These are phyloP conservation scores for Botrytis porri DNA, from an alignment of 2,329 filamentous ascomycete genomes.

Conservation along the genomic window DNA sequence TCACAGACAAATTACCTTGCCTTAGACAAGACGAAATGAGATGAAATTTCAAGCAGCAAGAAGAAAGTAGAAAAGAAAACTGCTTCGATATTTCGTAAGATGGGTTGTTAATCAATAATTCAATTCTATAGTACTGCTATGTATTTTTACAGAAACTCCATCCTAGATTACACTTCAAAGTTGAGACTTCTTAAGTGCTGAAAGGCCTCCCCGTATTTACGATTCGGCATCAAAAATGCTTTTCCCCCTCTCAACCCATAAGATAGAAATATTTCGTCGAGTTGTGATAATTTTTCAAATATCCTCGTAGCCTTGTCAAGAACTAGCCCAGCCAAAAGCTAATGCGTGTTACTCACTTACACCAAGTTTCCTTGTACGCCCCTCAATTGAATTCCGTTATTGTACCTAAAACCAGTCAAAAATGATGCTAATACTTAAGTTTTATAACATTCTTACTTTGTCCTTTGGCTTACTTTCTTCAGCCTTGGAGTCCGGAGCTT, in stretches of 20 bases:
- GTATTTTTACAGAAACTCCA: constrained; percentile 35
- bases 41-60: background rate
- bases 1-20: background rate
- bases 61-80: background rate
- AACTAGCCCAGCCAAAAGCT: constrained; percentile 9
- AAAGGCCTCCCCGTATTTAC: constrained; percentile 24
- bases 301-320: background rate
- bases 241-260: background rate
- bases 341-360: constrained; percentile 8
- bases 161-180: constrained; percentile 26
- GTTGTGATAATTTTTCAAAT: constrained; percentile 19
- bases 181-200: constrained; percentile 21
- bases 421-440: no score
- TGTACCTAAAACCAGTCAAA: constrained; percentile 15
- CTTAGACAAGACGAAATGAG: background rate
- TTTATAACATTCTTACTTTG: constrained; percentile 24
- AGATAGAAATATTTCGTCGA: constrained; percentile 2
- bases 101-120: background rate
- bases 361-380: constrained; percentile 16
- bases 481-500: constrained; percentile 15
- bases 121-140: constrained; percentile 16
- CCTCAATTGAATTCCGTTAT: constrained; percentile 11
- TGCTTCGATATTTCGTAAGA: background rate
- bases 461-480: constrained; percentile 20
- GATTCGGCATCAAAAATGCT: constrained; percentile 23